Evolutionary conservation across 2,329 filamentous ascomycete species (phyloP).

Genomic region (Clonostachys solani): DNA sequence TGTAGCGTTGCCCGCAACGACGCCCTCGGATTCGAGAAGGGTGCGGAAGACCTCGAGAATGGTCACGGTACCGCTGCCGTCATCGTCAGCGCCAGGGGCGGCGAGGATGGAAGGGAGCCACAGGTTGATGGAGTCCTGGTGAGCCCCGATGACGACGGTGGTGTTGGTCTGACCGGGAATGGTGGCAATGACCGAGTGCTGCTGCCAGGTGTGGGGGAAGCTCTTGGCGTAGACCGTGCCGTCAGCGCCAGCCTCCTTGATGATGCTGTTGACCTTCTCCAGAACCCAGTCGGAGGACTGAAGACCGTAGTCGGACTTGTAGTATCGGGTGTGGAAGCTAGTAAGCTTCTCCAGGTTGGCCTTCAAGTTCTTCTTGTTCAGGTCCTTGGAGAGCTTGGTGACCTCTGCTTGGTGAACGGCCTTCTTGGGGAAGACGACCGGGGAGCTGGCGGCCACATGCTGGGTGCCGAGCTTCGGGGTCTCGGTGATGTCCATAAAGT

Average conservation of each 20-base stretch:
- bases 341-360: constrained; percentile 75
- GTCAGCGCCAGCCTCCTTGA: constrained; percentile 67
- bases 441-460: constrained; percentile 19
- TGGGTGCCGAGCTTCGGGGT: constrained; percentile 53
- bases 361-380: constrained; percentile 74
- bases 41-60: constrained; percentile 88
- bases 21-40: constrained; percentile 67
- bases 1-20: constrained; percentile 65
- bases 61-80: constrained; percentile 88
- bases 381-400: constrained; percentile 58
- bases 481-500: constrained; percentile 94
- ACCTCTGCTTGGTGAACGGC: constrained; percentile 63
- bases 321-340: constrained; percentile 78
- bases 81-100: constrained; percentile 92
- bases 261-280: constrained; percentile 65
- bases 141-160: constrained; percentile 83
- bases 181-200: constrained; percentile 86
- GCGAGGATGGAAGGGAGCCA: constrained; percentile 80
- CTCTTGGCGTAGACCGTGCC: constrained; percentile 64
- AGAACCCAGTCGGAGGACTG: constrained; percentile 88
- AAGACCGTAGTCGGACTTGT: constrained; percentile 71
- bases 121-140: constrained; percentile 94
- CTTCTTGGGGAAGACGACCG: constrained; percentile 62
- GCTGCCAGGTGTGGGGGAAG: constrained; percentile 82
- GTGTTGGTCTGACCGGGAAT: constrained; percentile 82